A percentile compares a stretch with the other conserved stretches of the same genome.
phyloP scores from a whole-genome alignment of 2,329 filamentous ascomycete species.

The Epichloe gansuensis region DNA sequence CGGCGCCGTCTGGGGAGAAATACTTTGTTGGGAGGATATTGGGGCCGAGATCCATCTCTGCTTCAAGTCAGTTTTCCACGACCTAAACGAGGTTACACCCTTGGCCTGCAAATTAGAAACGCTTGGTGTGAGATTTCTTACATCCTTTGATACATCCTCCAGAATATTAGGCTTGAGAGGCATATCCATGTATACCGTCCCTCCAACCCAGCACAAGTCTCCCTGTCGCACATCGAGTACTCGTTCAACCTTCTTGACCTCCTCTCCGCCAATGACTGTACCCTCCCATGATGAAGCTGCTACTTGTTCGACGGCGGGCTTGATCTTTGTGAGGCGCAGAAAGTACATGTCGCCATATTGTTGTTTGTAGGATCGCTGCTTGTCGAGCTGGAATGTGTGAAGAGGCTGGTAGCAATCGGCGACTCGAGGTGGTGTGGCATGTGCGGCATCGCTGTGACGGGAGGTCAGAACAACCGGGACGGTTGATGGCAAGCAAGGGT shows the following conservation, averaged over 20 bases:
- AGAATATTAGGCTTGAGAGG: constrained; percentile 89
- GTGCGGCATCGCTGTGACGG: constrained; percentile 19
- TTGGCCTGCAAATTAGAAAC: too few relatives aligned
- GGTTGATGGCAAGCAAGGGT: not conserved
- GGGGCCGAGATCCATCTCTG: constrained; percentile 85
- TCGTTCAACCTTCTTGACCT: constrained; percentile 64
- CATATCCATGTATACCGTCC: constrained; percentile 97
- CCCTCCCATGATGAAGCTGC: constrained; percentile 67
- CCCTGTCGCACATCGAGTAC: constrained; percentile 94
- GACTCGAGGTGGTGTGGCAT: constrained; percentile 36
- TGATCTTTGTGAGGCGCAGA: constrained; percentile 74
- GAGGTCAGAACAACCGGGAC: not conserved
- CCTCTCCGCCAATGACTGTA: constrained; percentile 66
- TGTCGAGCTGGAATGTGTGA: constrained; percentile 60
- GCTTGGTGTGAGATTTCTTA: constrained; percentile 25
- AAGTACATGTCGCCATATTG: constrained; percentile 99
- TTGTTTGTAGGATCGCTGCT: constrained; percentile 69
- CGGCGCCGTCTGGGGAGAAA: constrained; percentile 44
- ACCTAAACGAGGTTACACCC: too few relatives aligned
- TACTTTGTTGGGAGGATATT: constrained; percentile 62
- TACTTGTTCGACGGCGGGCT: constrained; percentile 64
- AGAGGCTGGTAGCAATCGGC: constrained; percentile 59
- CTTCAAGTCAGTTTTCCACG: too few relatives aligned
- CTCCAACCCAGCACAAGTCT: constrained; percentile 86
- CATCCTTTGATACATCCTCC: constrained; percentile 88